Evolutionary conservation across 2,329 filamentous ascomycete genomes (phyloP).

Genomic region (Phoma sp.): DNA sequence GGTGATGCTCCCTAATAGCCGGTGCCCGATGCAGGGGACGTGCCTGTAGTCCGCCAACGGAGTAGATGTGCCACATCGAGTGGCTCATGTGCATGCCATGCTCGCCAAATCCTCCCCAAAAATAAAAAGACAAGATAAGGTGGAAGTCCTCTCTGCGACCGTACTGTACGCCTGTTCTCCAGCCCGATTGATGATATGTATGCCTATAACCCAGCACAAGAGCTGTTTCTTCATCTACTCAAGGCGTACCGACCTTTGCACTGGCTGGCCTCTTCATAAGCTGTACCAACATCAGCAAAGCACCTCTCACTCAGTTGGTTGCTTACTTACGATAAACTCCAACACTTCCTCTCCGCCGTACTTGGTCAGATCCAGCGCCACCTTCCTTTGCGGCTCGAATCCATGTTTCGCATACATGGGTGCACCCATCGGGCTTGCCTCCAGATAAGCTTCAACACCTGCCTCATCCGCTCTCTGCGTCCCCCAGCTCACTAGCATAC

Average conservation of each 20-base stretch:
- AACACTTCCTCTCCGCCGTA: slow-evolving; percentile 36
- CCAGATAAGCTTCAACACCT: slow-evolving; percentile 41
- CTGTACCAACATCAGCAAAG: slow-evolving; percentile 11
- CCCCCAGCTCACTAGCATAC: slow-evolving; percentile 42
- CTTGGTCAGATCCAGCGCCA: slow-evolving; percentile 39
- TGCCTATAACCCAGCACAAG: background rate
- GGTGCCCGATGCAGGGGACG: too few species aligned
- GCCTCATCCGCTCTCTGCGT: slow-evolving; percentile 39
- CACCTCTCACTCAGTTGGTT: background rate
- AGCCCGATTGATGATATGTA: background rate
- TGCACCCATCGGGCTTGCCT: slow-evolving; percentile 41
- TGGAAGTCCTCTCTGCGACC: too few species aligned
- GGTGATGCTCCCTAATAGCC: too few species aligned
- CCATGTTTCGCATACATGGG: slow-evolving; percentile 43
- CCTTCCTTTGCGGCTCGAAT: slow-evolving; percentile 33
- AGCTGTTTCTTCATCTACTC: background rate
- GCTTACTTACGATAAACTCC: slow-evolving; percentile 36
- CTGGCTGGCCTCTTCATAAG: slow-evolving; percentile 24
- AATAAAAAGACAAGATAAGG: too few species aligned
- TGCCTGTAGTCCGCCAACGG: too few species aligned
- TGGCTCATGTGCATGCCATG: too few species aligned
- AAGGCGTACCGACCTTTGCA: slow-evolving; percentile 9
- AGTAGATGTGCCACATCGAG: too few species aligned
- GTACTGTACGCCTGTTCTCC: too few species aligned
- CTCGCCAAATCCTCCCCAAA: too few species aligned